Conservation (phyloP, 306 rosid species). For the Pyrus bretschneideri region DNA sequence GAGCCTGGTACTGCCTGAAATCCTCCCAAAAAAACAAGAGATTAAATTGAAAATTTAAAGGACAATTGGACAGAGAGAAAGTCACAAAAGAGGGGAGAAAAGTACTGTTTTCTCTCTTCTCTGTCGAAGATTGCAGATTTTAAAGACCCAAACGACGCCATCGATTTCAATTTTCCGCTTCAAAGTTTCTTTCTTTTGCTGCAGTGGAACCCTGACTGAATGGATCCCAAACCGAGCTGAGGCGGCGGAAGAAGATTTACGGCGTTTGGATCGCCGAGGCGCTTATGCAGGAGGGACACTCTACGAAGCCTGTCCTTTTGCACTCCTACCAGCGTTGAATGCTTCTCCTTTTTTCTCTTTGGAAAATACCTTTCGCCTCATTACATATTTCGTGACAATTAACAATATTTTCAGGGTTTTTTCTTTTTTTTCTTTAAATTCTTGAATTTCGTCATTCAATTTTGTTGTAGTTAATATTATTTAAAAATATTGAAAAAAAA, state of each 20-base stretch:
- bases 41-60: neutral
- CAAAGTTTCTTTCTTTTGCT: neutral
- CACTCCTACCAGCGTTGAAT: too few relatives aligned
- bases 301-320: too few relatives aligned
- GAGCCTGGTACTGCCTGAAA: constrained; percentile 53
- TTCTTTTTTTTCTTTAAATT: too few relatives aligned
- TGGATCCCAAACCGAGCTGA: neutral
- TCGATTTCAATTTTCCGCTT: neutral
- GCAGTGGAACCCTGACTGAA: neutral
- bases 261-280: too few relatives aligned
- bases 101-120: constrained; percentile 52
- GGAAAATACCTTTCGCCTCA: too few relatives aligned
- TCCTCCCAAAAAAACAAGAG: neutral
- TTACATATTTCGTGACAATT: too few relatives aligned
- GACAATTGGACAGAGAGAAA: neutral
- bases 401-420: too few relatives aligned
- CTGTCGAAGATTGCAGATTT: constrained; percentile 38
- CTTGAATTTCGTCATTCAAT: too few relatives aligned
- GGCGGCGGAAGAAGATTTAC: neutral
- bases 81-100: neutral
- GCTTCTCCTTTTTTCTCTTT: too few relatives aligned
- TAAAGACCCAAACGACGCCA: constrained; percentile 46
- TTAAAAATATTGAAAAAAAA: too few relatives aligned
- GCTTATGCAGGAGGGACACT: too few relatives aligned
- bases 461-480: too few relatives aligned